Evolutionary conservation across 108 stramenopile genomes (phyloP), one percentile per base, ranked within the genome.

Genomic region (Schizochytrium sp.): DNA sequence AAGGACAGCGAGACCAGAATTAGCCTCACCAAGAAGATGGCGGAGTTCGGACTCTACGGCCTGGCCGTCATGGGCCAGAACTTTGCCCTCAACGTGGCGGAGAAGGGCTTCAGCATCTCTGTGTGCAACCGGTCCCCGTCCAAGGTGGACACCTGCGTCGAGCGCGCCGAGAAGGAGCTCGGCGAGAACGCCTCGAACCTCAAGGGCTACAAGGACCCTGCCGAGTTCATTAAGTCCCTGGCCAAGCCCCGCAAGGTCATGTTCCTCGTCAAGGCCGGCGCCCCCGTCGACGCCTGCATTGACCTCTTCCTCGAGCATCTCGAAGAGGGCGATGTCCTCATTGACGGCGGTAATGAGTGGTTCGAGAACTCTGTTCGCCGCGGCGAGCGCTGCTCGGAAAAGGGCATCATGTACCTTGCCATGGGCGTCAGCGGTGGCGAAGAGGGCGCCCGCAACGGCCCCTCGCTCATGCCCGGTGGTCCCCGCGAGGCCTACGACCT

Each of bases 281-380:
- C 96, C 72, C 96, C 99, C 28, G 99, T 99, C 63, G 99, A 99
- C 90, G 90, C 93, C 5, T 97, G 97, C 44, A 98, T 99, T 92
- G 96, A 93, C 16, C 87, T 87, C 0, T 92, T 99, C 4, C 87
- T 92, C 23, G 91, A 95, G 88, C 90, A 94, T 91, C 63, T 99
- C 91, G 99, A 97, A 90, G 92, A 88, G 83, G 99, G 98, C 16
- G 99, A 99, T 93, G 92, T 98, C 25, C 96, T 99, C 87, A 94
- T 99, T 55, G 99, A 99, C 89, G 98, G 99, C 8, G 99, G 99
- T 12, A 99, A 98, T 93, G 99, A 99, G 93, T 98, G 98, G 99
- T 99, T 93, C 87, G 97, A 97, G 28, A 98, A 99, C 90, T 95
- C 96, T n/a, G 90, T 98, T 72, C 96, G 99, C 34, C 95, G 99